Evolutionary conservation across 768 basidiomycete genomes (phyloP).

Genomic region (Boletellus ananiceps): DNA sequence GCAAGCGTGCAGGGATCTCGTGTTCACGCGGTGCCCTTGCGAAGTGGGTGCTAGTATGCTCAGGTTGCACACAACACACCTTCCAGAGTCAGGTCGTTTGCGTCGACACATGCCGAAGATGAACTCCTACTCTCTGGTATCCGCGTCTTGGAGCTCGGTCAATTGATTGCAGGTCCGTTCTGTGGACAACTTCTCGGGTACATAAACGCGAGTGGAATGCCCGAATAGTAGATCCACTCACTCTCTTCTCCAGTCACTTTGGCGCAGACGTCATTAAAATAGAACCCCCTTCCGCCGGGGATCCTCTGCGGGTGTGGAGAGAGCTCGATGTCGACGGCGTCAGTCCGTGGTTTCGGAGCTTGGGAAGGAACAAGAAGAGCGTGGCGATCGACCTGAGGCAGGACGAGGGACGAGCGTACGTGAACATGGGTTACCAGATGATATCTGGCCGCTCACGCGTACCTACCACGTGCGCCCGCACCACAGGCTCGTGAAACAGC

Average conservation of each 20-base stretch:
- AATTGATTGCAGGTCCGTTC: slow-evolving; percentile 70
- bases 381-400: slow-evolving; percentile 62
- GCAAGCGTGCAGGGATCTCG: not conserved
- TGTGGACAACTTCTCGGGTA: slow-evolving; percentile 70
- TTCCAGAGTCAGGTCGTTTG: slow-evolving; percentile 5
- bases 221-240: not conserved
- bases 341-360: slow-evolving; percentile 71
- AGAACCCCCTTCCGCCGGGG: slow-evolving; percentile 58
- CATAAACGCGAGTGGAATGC: slow-evolving; percentile 7
- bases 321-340: slow-evolving; percentile 67
- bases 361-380: slow-evolving; percentile 71
- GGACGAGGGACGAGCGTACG: slow-evolving; percentile 49
- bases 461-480: not conserved
- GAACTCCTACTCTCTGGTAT: slow-evolving; percentile 58
- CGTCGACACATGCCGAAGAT: slow-evolving; percentile 15
- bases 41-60: slow-evolving; percentile 2
- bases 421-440: not conserved
- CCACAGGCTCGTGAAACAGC: slow-evolving; percentile 52
- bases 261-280: slow-evolving; percentile 73
- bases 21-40: not conserved
- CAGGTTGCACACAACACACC: too few relatives aligned
- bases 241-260: slow-evolving; percentile 46
- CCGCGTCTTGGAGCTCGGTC: slow-evolving; percentile 64
- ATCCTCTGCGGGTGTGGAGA: slow-evolving; percentile 66
- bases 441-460: not conserved